Evolutionary conservation across 176 grass and related monocot genomes (phyloP).

Genomic region (Oryza glumipatula): DNA sequence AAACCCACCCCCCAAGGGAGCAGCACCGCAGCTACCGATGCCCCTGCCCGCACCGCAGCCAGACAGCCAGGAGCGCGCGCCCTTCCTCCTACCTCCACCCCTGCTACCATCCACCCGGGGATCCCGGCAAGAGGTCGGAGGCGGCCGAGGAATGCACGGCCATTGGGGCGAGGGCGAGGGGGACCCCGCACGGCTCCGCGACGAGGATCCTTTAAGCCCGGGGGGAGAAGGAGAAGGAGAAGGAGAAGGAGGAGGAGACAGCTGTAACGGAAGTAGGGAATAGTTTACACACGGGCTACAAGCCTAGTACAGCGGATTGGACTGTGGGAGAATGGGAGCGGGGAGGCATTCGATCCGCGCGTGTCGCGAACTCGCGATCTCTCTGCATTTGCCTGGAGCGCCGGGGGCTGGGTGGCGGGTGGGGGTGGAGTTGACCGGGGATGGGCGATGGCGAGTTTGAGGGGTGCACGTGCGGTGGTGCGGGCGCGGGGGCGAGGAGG

Average conservation of each 20-base stretch:
- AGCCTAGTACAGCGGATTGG: no score
- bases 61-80: not conserved
- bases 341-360: conserved; percentile 31
- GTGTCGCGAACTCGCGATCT: not conserved
- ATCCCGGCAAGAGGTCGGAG: conserved; percentile 35
- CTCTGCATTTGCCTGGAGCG: not conserved
- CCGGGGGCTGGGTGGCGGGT: conserved; percentile 12
- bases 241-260: conserved; percentile 29
- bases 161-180: conserved; percentile 1
- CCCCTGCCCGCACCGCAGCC: conserved; percentile 6
- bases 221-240: no score
- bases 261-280: conserved; percentile 13
- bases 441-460: conserved; percentile 24
- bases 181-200: not conserved
- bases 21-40: not conserved
- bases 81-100: no score
- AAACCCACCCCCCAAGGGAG: not conserved
- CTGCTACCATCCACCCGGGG: not conserved
- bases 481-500: no score
- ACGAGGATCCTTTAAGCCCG: conserved; percentile 40
- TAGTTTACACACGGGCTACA: conserved; percentile 7
- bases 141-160: conserved; percentile 13
- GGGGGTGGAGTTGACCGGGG: conserved; percentile 40
- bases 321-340: not conserved
- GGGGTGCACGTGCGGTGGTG: conserved; percentile 43